Evolutionary conservation across 73 alveolate species (phyloP), one percentile per base, ranked within the genome.

Genomic region (Paramecium octaurelia): DNA sequence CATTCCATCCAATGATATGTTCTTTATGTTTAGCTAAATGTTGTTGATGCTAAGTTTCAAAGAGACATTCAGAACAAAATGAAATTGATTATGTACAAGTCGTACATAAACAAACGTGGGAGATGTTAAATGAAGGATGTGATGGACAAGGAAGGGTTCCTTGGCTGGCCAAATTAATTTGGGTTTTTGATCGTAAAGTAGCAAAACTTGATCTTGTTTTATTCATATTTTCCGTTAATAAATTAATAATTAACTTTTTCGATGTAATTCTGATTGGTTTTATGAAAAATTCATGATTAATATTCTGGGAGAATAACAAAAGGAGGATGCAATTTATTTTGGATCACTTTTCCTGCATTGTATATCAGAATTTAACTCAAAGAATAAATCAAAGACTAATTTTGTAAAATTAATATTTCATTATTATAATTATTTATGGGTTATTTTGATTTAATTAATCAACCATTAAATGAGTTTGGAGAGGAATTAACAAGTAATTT

Each of bases 161-260:
- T 42, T 75, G 24, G 40, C 68, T 38, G 3, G 88, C 88, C 21
- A 75, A 16, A 75, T 75, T 75, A 14, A 75, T 75, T 42, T 75
- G 46, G 5, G 88, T 75, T 42, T 42, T 75, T 14, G 88, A 35
- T 38, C 88, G 36, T 4, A 34, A 20, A 14, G 88, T 75, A 68
- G 69, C 88, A 75, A 75, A 75, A 36, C 88, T 75, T 14, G 88
- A 38, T 75, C 88, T 29, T n/a, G 88, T 75, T 75, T 75, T 75
- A 38, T 75, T 75, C 88, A 75, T 75, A 3, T 42, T 35, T 75
- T 75, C 58, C 58, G 60, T 75, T 75, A 38, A 42, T 38, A 75
- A 68, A 75, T 75, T 31, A 75, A 75, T 75, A 75, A 75, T 75
- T 38, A 64, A 64, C 84, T 64, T 16, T 54, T 16, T 54, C 14